Evolutionary conservation across 2,329 filamentous ascomycete genomes (phyloP).

Genomic region (Myriosclerotinia curreyana): DNA sequence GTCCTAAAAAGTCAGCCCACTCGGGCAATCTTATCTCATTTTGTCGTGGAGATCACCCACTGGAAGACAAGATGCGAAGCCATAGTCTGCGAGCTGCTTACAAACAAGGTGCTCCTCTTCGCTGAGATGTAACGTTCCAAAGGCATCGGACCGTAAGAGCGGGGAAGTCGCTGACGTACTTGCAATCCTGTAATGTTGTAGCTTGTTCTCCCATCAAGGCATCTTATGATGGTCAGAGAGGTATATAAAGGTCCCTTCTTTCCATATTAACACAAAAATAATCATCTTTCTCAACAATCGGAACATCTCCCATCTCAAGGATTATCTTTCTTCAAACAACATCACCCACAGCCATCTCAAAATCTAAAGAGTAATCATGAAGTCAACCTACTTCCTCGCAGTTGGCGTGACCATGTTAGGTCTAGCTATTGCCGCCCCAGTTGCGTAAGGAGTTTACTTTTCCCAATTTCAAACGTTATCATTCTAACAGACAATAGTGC

Average conservation of each 20-base stretch:
- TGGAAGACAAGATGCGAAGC: background rate
- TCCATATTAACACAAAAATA: background rate
- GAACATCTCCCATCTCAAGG: background rate
- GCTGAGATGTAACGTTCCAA: background rate
- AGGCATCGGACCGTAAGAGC: background rate
- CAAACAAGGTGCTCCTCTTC: background rate
- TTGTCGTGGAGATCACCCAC: background rate
- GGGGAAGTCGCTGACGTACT: background rate
- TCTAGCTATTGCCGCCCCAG: conserved; percentile 4
- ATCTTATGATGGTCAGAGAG: background rate
- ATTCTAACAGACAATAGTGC: conserved; percentile 7
- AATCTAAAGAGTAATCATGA: conserved; percentile 1
- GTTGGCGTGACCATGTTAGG: conserved; percentile 5
- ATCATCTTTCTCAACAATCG: background rate
- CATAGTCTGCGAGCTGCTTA: background rate
- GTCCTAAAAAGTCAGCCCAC: background rate
- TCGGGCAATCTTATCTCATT: background rate
- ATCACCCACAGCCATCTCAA: background rate
- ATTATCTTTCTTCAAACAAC: background rate
- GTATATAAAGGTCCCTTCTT: background rate
- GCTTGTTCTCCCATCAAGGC: background rate
- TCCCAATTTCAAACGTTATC: background rate
- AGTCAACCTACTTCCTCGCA: conserved; percentile 5
- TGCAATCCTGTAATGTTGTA: background rate
- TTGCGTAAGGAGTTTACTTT: conserved; percentile 1